Conservation (phyloP, 129 eudicot genomes). For the Cynara cardunculus region DNA sequence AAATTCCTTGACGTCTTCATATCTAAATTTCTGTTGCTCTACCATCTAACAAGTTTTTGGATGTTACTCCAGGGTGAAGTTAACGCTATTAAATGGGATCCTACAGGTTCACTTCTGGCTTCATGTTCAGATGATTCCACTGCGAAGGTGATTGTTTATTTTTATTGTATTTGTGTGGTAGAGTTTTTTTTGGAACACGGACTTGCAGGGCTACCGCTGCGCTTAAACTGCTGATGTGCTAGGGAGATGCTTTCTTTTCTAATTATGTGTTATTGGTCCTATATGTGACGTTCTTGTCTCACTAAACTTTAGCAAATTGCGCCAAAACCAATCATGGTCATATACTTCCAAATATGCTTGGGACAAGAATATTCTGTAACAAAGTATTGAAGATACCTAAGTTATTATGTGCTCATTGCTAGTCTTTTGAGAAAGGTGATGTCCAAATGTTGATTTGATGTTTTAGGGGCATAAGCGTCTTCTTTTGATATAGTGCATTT, state of each 20-base stretch:
- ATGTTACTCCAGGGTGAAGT: constrained; percentile 75
- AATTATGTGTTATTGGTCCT: too few relatives aligned
- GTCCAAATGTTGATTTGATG: too few relatives aligned
- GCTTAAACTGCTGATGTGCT: neutral
- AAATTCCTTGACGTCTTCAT: neutral
- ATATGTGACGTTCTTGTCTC: too few relatives aligned
- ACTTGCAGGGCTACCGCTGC: neutral
- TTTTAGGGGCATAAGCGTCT: too few relatives aligned
- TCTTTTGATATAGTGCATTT: too few relatives aligned
- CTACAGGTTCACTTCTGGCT: constrained; percentile 81
- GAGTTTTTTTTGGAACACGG: neutral
- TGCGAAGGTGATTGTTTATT: constrained; percentile 59
- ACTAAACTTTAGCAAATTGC: too few relatives aligned
- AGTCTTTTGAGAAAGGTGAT: too few relatives aligned
- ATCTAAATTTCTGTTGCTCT: neutral
- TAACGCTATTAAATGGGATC: constrained; percentile 96
- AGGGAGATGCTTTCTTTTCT: neutral
- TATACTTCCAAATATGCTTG: too few relatives aligned
- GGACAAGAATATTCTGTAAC: too few relatives aligned
- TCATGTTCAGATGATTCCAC: constrained; percentile 93
- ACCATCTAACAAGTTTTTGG: constrained; percentile 1
- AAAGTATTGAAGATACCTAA: too few relatives aligned
- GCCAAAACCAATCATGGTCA: too few relatives aligned
- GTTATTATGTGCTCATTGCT: too few relatives aligned
- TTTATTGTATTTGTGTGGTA: neutral